Conservation (phyloP, 306 rosid genomes). For the Senna siamea region DNA sequence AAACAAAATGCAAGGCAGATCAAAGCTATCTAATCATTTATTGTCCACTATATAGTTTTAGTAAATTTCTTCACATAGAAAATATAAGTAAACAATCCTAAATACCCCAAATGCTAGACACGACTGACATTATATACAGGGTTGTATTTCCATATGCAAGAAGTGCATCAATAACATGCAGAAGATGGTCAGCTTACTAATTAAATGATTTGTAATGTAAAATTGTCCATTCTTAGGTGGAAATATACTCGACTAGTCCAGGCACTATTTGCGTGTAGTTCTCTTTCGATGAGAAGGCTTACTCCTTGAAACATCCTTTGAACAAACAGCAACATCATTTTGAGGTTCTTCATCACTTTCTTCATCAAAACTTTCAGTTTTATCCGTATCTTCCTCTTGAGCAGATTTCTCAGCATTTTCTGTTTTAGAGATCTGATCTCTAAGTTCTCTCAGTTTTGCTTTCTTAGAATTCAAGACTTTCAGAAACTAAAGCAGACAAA, state of each 20-base stretch:
- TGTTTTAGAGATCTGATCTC: slow-evolving; percentile 58
- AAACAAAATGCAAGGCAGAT: neutral
- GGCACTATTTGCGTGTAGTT: slow-evolving; percentile 31
- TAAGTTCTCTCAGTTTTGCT: slow-evolving; percentile 74
- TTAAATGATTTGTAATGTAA: slow-evolving; percentile 15
- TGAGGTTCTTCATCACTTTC: slow-evolving; percentile 51
- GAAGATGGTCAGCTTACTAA: neutral
- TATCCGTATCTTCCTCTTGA: slow-evolving; percentile 70
- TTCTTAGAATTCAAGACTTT: slow-evolving; percentile 87
- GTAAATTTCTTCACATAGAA: neutral
- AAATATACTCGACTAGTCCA: slow-evolving; percentile 20
- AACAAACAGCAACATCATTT: slow-evolving; percentile 42
- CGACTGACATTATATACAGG: slow-evolving; percentile 9
- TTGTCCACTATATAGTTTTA: neutral
- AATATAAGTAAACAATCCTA: neutral
- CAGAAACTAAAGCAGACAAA: slow-evolving; percentile 63
- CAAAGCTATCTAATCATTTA: neutral
- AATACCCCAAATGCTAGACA: neutral
- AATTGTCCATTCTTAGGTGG: slow-evolving; percentile 2
- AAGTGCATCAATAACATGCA: neutral
- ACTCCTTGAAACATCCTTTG: slow-evolving; percentile 43
- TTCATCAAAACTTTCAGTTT: slow-evolving; percentile 72
- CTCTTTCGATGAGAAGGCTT: slow-evolving; percentile 54
- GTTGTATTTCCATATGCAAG: slow-evolving; percentile 13
- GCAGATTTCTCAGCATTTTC: slow-evolving; percentile 55